A percentile compares a stretch with the other conserved stretches of the same genome.
Evolutionary conservation across 2,329 filamentous ascomycete genomes (phyloP).

Genomic region (Volutella citrinella): DNA sequence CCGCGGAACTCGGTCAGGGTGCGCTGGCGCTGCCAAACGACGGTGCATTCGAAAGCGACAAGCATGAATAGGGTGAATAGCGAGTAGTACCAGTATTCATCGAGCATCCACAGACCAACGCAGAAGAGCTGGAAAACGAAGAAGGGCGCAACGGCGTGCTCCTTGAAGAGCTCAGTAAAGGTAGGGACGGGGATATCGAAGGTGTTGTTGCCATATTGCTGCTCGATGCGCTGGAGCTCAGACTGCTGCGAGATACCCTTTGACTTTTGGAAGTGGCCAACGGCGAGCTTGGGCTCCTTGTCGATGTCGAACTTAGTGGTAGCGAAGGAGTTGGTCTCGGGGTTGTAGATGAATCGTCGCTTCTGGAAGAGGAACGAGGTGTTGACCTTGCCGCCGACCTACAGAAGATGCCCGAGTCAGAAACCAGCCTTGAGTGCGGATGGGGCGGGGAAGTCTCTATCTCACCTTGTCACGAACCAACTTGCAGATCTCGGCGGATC

Average conservation of each 20-base stretch:
- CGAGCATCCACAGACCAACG: slow-evolving; percentile 95
- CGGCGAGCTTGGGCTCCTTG: slow-evolving; percentile 73
- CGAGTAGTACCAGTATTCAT: slow-evolving; percentile 99
- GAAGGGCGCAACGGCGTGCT: slow-evolving; percentile 97
- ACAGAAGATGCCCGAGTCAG: slow-evolving; percentile 8
- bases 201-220: slow-evolving; percentile 93
- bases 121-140: slow-evolving; percentile 99
- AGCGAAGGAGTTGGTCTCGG: slow-evolving; percentile 69
- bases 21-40: slow-evolving; percentile 97
- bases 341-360: slow-evolving; percentile 85
- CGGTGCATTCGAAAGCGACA: slow-evolving; percentile 94
- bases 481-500: slow-evolving; percentile 81
- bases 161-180: slow-evolving; percentile 93
- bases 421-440: slow-evolving; percentile 8
- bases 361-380: slow-evolving; percentile 97
- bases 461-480: slow-evolving; percentile 70
- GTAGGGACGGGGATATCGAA: slow-evolving; percentile 98
- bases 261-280: slow-evolving; percentile 76
- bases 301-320: slow-evolving; percentile 84
- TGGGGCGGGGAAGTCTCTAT: slow-evolving; percentile 5
- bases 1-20: slow-evolving; percentile 95
- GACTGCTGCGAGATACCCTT: slow-evolving; percentile 69
- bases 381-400: slow-evolving; percentile 71
- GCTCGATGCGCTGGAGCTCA: slow-evolving; percentile 77
- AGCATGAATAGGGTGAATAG: slow-evolving; percentile 99